These are phyloP conservation scores for Diaporthe velutina DNA, from an alignment of 2,329 filamentous ascomycete genomes.

Conservation along the genomic window DNA sequence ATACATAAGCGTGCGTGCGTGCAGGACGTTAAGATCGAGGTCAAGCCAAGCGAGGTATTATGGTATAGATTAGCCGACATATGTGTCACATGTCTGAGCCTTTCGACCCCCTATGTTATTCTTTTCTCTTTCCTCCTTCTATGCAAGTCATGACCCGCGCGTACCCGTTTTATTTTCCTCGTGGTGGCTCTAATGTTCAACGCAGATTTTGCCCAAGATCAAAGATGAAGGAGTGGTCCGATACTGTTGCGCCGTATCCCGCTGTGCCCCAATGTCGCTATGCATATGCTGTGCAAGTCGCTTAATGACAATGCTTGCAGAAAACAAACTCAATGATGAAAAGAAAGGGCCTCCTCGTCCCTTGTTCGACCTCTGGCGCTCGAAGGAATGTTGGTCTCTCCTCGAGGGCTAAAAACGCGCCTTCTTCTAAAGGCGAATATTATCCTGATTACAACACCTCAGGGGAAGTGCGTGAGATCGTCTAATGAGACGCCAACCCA, in stretches of 20 bases:
- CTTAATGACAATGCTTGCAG: constrained; percentile 2
- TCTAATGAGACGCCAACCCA: neutral
- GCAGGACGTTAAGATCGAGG: neutral
- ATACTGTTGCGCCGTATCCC: constrained; percentile 41
- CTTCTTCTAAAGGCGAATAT: neutral
- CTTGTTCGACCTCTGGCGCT: neutral
- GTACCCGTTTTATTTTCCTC: neutral
- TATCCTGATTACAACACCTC: constrained; percentile 7
- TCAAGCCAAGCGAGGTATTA: neutral
- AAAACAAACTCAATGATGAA: neutral
- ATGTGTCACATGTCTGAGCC: constrained; percentile 6
- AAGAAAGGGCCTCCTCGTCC: neutral
- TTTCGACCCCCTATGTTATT: neutral
- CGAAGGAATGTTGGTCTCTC: neutral
- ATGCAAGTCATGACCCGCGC: constrained; percentile 7
- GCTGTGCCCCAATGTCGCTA: constrained; percentile 38
- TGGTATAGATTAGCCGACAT: neutral
- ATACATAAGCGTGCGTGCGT: neutral
- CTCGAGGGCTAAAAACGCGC: neutral
- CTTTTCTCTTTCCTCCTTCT: constrained; percentile 19
- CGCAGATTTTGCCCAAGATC: neutral
- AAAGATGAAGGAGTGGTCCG: constrained; percentile 38
- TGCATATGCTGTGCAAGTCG: constrained; percentile 35
- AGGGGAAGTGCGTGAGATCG: neutral
- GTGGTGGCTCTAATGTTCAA: constrained; percentile 11